Evolutionary conservation across 2,329 filamentous ascomycete species (phyloP).

Genomic region (Botrytis pseudocinerea): DNA sequence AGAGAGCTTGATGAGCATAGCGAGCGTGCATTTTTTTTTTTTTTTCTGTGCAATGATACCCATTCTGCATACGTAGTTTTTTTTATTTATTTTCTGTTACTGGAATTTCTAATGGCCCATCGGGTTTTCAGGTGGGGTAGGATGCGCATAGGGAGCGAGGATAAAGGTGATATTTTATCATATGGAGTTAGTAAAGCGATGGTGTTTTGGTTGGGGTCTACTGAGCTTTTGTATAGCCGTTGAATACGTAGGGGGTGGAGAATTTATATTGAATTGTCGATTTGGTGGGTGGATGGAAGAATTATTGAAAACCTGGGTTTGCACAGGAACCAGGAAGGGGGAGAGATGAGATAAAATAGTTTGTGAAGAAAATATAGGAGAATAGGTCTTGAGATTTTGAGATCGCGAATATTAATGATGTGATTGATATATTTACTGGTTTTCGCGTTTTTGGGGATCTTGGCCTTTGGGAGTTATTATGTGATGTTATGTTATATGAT

Average conservation of each 20-base stretch:
- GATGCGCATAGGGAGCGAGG: not conserved
- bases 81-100: not conserved
- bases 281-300: not conserved
- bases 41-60: slow-evolving; percentile 22
- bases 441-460: too few relatives aligned
- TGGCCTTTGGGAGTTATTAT: too few relatives aligned
- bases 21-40: slow-evolving; percentile 14
- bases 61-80: slow-evolving; percentile 21
- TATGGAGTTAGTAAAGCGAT: slow-evolving; percentile 2
- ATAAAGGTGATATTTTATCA: not conserved
- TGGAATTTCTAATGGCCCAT: not conserved
- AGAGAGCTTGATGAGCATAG: slow-evolving; percentile 12
- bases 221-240: not conserved
- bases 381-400: not conserved
- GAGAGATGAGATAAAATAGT: not conserved
- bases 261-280: not conserved
- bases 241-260: not conserved
- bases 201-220: not conserved
- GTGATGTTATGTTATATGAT: not conserved
- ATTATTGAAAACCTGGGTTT: not conserved
- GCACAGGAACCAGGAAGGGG: not conserved
- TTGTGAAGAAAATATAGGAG: not conserved
- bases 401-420: not conserved
- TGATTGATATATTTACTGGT: not conserved
- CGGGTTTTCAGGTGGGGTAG: not conserved